These are phyloP conservation scores for Posidonia oceanica DNA, from an alignment of 116 monocot genomes.

Conservation along the genomic window DNA sequence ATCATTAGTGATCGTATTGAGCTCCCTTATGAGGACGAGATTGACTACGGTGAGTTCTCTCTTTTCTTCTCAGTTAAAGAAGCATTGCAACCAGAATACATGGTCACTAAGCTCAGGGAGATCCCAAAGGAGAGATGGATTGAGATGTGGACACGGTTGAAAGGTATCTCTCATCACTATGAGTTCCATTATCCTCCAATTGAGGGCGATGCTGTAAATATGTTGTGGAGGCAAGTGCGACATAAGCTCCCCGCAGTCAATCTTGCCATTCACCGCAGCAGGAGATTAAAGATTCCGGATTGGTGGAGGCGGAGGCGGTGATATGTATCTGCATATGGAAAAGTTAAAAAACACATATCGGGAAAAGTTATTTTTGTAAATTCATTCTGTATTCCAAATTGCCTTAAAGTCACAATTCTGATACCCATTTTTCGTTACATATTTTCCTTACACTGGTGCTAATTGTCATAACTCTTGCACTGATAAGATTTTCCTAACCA, in stretches of 20 bases:
- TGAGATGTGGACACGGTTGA: slow-evolving; percentile 64
- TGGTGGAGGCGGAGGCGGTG: slow-evolving; percentile 51
- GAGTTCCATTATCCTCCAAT: slow-evolving; percentile 67
- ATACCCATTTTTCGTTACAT: too few relatives aligned
- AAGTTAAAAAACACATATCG: too few relatives aligned
- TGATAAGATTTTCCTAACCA: too few relatives aligned
- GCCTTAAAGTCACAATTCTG: too few relatives aligned
- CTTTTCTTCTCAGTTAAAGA: slow-evolving; percentile 69
- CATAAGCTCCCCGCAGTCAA: slow-evolving; percentile 62
- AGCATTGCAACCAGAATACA: slow-evolving; percentile 44
- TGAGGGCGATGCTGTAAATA: slow-evolving; percentile 74
- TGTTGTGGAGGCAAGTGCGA: slow-evolving; percentile 84
- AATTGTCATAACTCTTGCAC: too few relatives aligned
- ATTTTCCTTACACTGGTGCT: too few relatives aligned
- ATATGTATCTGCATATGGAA: background rate
- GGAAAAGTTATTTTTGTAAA: too few relatives aligned
- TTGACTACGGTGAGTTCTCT: slow-evolving; percentile 72
- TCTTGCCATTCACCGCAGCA: slow-evolving; percentile 50
- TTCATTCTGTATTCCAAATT: too few relatives aligned
- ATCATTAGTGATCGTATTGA: slow-evolving; percentile 82
- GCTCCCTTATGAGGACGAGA: slow-evolving; percentile 84
- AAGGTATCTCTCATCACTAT: slow-evolving; percentile 52
- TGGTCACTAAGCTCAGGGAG: slow-evolving; percentile 46
- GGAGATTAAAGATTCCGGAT: slow-evolving; percentile 74
- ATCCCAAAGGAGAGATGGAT: slow-evolving; percentile 54